Evolutionary conservation across 202 grass and related monocot species (phyloP), one percentile per base, ranked within the genome.

Genomic region (Schoenoplectus triqueter): DNA sequence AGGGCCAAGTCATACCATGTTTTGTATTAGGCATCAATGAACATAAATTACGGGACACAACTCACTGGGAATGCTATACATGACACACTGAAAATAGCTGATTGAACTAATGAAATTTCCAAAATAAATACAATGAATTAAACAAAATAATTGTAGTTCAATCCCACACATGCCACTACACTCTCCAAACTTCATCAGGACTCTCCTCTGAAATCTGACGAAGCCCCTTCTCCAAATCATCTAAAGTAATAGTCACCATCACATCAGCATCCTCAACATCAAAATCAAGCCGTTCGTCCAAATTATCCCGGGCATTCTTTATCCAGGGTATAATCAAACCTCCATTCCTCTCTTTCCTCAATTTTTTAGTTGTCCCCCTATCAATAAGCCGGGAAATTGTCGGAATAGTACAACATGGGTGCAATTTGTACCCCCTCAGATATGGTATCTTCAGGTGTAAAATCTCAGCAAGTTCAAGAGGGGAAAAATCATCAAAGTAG

Each of bases 231-330:
- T 95, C 88, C 64, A 98, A 84, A 74, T 98, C 95, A 80, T 95
- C 95, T 73, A 93, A 51, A 19, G 73, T 88, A 84, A 98, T 90
- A 1, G 89, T 98, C 82, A 98, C 85, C 63, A 98, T 88, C 0
- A 72, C 81, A 69, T 95, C 87, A 5, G 45, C 55, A 75, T 95
- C 83, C 0, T 88, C 64, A 5, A 90, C 92, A 78, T 88, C 89
- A 73, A 98, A 98, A 90, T 95, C 92, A 7, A 95, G 89, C 13
- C 95, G 82, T 42, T 92, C 87, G 68, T 98, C 95, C 62, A 98
- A 89, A 68, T 90, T 93, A 69, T 98, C 95, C n/a, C 95, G 86
- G 5, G 92, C 92, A 86, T 93, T 95, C 78, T 77, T 64, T 8
- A 98, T 91, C 85, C 95, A 78, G n/a, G 85, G 88, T 82, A 91